These are phyloP conservation scores for Acacia crassicarpa DNA, from an alignment of 306 rosid genomes.

Conservation along the genomic window DNA sequence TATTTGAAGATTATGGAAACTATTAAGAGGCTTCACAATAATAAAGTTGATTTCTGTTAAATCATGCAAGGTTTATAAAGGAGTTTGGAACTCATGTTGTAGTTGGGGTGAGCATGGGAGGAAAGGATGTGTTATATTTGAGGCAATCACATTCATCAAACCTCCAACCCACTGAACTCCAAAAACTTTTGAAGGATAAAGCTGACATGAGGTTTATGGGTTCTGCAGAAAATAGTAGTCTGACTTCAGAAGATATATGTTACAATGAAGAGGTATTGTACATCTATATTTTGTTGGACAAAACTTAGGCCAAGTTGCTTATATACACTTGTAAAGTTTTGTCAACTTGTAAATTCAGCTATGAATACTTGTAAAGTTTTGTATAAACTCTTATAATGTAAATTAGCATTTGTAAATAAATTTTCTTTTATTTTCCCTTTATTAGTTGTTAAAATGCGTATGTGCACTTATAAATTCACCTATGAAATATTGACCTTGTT, in stretches of 20 bases:
- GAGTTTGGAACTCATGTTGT: constrained; percentile 84
- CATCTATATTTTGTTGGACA: background rate
- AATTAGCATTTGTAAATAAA: too few relatives aligned
- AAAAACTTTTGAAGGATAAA: constrained; percentile 58
- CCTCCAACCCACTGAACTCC: constrained; percentile 64
- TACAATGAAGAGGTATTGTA: constrained; percentile 51
- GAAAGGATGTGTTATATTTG: constrained; percentile 80
- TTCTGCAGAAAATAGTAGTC: constrained; percentile 43
- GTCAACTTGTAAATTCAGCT: too few relatives aligned
- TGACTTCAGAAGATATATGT: constrained; percentile 45
- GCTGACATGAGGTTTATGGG: constrained; percentile 66
- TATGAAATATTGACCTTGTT: too few relatives aligned
- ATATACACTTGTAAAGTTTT: too few relatives aligned
- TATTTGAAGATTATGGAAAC: background rate
- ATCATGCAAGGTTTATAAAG: constrained; percentile 68
- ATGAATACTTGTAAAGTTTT: too few relatives aligned
- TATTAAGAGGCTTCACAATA: background rate
- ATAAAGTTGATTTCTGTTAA: background rate
- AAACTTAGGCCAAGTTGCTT: too few relatives aligned
- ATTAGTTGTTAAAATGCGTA: too few relatives aligned
- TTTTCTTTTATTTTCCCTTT: too few relatives aligned
- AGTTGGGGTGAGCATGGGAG: constrained; percentile 92
- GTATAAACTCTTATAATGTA: too few relatives aligned
- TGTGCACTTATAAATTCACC: too few relatives aligned
- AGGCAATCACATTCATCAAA: constrained; percentile 72